phyloP scores from a whole-genome alignment of 331 rosid genomes.

The Phaseolus coccineus region DNA sequence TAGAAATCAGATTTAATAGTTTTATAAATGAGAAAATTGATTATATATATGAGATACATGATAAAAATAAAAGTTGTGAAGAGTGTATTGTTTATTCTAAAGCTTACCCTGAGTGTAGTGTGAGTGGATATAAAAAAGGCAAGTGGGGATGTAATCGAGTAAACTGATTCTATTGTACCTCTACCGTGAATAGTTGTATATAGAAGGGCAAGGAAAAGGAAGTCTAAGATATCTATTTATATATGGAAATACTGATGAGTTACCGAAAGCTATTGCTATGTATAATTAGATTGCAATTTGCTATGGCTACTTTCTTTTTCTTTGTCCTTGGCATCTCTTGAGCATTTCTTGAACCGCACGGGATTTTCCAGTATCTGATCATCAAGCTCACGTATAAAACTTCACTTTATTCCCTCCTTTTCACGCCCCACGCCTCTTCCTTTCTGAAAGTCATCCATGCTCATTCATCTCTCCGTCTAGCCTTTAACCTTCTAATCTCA shows the following conservation, averaged over 20 bases:
- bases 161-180: constrained; percentile 38
- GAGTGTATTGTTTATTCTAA: neutral
- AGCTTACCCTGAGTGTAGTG: neutral
- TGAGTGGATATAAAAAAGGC: constrained; percentile 35
- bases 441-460: constrained; percentile 50
- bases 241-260: constrained; percentile 38
- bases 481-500: constrained; percentile 50
- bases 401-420: constrained; percentile 72
- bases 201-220: constrained; percentile 37
- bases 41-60: neutral
- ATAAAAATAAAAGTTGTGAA: too few relatives aligned
- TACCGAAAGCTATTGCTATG: constrained; percentile 41
- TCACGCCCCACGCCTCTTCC: constrained; percentile 72
- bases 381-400: constrained; percentile 48
- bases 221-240: constrained; percentile 25
- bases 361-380: constrained; percentile 48
- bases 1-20: neutral
- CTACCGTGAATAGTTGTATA: constrained; percentile 34
- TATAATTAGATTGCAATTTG: constrained; percentile 44
- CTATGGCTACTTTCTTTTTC: neutral
- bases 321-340: constrained; percentile 29
- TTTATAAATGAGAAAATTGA: too few relatives aligned
- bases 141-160: constrained; percentile 42
- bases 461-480: constrained; percentile 12
- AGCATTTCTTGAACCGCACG: constrained; percentile 71